A percentile compares a stretch with the other conserved stretches of the same genome.
Evolutionary conservation across 495 filamentous ascomycete genomes (phyloP).

Genomic region (Talaromyces stipitatus): DNA sequence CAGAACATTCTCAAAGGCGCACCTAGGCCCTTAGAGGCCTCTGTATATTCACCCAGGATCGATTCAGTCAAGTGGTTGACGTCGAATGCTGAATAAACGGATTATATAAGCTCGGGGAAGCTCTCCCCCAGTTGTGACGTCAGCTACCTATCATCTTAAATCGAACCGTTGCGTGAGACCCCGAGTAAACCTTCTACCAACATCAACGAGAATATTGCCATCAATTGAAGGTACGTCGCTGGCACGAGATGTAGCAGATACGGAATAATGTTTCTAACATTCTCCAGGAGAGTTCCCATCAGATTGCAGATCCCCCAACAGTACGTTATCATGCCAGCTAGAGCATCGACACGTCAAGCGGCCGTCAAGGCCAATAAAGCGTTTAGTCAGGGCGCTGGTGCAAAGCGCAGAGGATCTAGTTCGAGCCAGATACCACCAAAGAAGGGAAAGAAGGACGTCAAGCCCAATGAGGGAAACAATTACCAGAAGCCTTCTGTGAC

Average conservation of each 20-base stretch:
- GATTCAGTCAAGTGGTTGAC: neutral
- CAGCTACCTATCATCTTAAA: conserved; percentile 14
- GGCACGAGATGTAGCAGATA: neutral
- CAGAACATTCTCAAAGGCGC: no score
- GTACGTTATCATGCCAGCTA: conserved; percentile 9
- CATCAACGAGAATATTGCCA: neutral
- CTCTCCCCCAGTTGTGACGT: conserved; percentile 12
- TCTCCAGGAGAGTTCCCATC: neutral
- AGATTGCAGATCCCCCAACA: neutral
- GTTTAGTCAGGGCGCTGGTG: conserved; percentile 20
- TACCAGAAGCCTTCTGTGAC: conserved; percentile 5
- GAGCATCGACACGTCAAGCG: conserved; percentile 36
- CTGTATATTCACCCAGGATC: no score
- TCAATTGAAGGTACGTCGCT: neutral
- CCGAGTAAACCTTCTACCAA: neutral
- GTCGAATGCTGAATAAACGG: neutral
- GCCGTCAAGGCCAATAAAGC: conserved; percentile 40
- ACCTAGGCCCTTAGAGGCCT: no score
- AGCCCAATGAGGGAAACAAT: neutral
- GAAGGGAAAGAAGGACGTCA: conserved; percentile 24
- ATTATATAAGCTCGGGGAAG: conserved; percentile 2
- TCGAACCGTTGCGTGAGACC: neutral
- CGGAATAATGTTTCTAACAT: neutral
- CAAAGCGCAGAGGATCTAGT: conserved; percentile 27
- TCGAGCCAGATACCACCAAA: conserved; percentile 22